Conservation (phyloP, 2,329 filamentous ascomycete species). For the Botrytis medusae region DNA sequence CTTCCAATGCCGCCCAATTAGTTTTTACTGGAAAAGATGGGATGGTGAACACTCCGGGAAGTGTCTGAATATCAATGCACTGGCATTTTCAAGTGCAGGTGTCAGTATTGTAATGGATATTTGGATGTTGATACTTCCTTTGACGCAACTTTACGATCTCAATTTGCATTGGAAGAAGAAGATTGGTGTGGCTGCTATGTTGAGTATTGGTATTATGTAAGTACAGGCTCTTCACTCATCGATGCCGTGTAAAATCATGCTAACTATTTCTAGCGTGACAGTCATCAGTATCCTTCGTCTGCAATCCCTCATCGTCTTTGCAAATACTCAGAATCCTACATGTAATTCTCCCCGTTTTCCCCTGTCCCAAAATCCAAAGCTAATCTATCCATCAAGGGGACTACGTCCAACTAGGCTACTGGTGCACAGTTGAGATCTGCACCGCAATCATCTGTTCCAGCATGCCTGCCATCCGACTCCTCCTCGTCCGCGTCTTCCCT, state of each 20-base stretch:
- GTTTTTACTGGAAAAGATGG: constrained; percentile 55
- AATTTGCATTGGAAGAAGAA: constrained; percentile 50
- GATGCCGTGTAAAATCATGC: not conserved
- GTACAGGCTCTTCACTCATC: not conserved
- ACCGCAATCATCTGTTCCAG: constrained; percentile 31
- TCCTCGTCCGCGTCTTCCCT: constrained; percentile 9
- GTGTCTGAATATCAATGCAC: constrained; percentile 51
- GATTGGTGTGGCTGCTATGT: constrained; percentile 50
- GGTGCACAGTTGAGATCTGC: constrained; percentile 31
- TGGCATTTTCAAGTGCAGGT: constrained; percentile 52
- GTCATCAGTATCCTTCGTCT: constrained; percentile 13
- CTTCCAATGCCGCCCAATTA: constrained; percentile 51
- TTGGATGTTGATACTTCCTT: constrained; percentile 52
- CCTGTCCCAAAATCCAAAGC: not conserved
- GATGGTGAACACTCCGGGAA: constrained; percentile 47
- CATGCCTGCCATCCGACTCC: constrained; percentile 26
- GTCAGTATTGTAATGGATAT: constrained; percentile 54
- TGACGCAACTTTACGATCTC: constrained; percentile 47
- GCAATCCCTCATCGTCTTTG: constrained; percentile 3
- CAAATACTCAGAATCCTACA: constrained; percentile 19
- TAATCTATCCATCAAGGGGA: constrained; percentile 19
- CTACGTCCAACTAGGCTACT: constrained; percentile 29
- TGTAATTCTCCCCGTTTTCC: not conserved
- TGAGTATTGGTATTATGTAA: constrained; percentile 48
- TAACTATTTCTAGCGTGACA: not conserved